Evolutionary conservation across 2,329 filamentous ascomycete genomes (phyloP), one percentile per base, ranked within the genome.

Genomic region (Plectosphaerella sp.): DNA sequence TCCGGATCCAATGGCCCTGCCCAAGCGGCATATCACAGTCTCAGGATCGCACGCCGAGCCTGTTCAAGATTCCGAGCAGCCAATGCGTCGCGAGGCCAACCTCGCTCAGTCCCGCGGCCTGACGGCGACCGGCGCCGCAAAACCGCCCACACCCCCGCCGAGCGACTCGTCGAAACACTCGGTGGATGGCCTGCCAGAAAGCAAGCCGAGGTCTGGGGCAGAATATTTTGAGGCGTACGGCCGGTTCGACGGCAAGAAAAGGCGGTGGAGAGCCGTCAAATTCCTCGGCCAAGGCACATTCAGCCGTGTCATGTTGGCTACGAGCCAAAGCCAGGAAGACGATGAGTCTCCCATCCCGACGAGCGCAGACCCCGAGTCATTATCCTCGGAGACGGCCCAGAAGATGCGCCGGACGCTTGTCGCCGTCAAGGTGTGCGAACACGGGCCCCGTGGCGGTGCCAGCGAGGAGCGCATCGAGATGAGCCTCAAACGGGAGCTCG

Each of bases 351-450:
- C 22, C 36, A 45, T 18, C 9, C 20, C 16, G 22, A 16, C 18
- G 18, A 57, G 70, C 67, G 53, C 61, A 11, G 62, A 62, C 2
- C 57, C 64, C 64, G 28, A 33, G 8, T 10, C 28, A 33, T 12
- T 33, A 9, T 75, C 62, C 76, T 78, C 65, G 65, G 71, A 41
- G 57, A 65, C 54, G n/a, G 59, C 58, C 51, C 66, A 50, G 54
- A 58, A 55, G 47, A 69, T 89, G 57, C 84, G 86, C n/a, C 88
- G 87, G 63, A 89, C 89, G 49, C 75, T 99, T 14, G 94, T 97
- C 3, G 94, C 94, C 2, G 85, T 99, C 64, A 99, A 99, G 70
- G 85, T 99, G 45, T 93, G 95, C 65, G 91, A 97, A 68, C 91
- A 96, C 70, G 94, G 93, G 4, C 93, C 94, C 1, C 90, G 90